A percentile compares a stretch with the other conserved stretches of the same genome.
phyloP scores from a whole-genome alignment of 352 stramenopile species.

The Globisporangium uncinulatum region DNA sequence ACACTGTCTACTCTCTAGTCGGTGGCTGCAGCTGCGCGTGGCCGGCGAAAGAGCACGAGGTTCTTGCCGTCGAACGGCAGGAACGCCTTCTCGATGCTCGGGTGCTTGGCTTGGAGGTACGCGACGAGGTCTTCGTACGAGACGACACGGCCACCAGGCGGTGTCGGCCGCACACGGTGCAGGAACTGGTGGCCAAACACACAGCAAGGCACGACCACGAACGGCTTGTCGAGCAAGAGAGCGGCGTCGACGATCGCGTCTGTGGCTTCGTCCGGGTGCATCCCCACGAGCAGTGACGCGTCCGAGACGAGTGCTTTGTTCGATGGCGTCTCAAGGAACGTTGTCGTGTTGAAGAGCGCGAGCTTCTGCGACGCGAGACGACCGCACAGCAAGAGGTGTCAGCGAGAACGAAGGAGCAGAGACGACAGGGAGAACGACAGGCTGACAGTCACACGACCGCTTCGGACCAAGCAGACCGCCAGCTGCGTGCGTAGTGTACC shows the following conservation, averaged over 20 bases:
- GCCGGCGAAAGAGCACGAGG: constrained; percentile 60
- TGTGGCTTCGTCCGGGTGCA: constrained; percentile 95
- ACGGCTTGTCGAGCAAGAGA: constrained; percentile 87
- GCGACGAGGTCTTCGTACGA: constrained; percentile 76
- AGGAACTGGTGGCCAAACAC: constrained; percentile 93
- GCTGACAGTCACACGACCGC: neutral
- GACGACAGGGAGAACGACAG: neutral
- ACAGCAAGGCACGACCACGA: constrained; percentile 96
- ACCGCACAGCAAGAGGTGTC: neutral
- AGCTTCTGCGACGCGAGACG: constrained; percentile 16
- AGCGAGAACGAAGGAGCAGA: neutral
- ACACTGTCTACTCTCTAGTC: neutral
- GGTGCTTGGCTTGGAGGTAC: constrained; percentile 74
- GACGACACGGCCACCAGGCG: constrained; percentile 38
- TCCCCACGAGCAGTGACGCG: constrained; percentile 85
- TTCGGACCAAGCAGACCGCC: neutral
- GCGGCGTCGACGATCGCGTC: constrained; percentile 93
- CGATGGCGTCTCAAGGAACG: constrained; percentile 38
- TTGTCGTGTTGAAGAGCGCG: constrained; percentile 58
- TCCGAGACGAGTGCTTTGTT: constrained; percentile 56
- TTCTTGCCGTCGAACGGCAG: constrained; percentile 84
- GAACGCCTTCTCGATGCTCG: constrained; percentile 49
- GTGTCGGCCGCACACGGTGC: constrained; percentile 31
- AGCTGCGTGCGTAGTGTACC: constrained; percentile 14
- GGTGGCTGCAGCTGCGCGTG: neutral